Percentiles rank a stretch among this genome's conserved stretches.
Conservation (phyloP, 768 basidiomycete species). For the Tubosaeta sp. region DNA sequence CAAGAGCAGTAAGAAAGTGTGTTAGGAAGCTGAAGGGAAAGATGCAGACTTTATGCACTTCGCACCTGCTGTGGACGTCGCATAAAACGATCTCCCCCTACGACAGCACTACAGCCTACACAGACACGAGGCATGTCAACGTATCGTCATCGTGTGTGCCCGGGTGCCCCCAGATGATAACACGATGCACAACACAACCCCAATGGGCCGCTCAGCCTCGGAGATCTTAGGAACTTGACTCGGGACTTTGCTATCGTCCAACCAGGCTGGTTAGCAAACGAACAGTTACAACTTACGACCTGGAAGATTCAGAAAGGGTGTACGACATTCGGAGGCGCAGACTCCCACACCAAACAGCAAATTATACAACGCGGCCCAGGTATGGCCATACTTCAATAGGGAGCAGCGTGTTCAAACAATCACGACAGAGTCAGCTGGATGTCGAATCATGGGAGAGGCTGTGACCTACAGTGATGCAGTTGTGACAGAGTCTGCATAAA, state of each 20-base stretch:
- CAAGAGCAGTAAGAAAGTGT: background rate
- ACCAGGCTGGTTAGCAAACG: background rate
- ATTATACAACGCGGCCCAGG: background rate
- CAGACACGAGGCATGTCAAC: background rate
- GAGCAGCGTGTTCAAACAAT: background rate
- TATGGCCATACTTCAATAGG: background rate
- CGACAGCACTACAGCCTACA: background rate
- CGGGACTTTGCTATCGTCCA: background rate
- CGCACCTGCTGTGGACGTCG: background rate
- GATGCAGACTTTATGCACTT: constrained; percentile 9
- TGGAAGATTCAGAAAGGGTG: background rate
- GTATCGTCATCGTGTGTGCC: background rate
- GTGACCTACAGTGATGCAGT: background rate
- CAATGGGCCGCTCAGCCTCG: background rate
- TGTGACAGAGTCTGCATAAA: too few species aligned
- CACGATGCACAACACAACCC: background rate
- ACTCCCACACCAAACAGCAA: background rate
- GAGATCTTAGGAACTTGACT: background rate
- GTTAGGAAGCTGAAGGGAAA: background rate
- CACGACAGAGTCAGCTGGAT: background rate
- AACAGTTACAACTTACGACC: background rate
- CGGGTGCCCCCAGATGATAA: background rate
- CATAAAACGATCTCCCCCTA: background rate
- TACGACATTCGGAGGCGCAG: constrained; percentile 6
- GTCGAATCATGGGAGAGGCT: too few species aligned